Evolutionary conservation across 129 eudicot genomes (phyloP).

Genomic region (Pulicaria dysenterica): DNA sequence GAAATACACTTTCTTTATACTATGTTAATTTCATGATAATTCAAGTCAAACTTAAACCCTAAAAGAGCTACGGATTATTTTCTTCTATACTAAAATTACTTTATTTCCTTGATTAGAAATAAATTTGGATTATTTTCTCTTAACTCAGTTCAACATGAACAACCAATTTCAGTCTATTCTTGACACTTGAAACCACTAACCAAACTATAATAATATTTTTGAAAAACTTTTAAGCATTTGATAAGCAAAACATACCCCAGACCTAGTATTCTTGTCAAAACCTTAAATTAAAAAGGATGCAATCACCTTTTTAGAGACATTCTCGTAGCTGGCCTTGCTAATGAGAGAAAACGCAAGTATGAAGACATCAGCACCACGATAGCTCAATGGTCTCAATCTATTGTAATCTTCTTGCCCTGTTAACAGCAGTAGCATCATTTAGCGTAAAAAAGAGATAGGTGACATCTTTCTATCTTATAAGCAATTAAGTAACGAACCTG

Average conservation of each 20-base stretch:
- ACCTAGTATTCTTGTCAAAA: too few species aligned
- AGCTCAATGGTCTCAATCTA: conserved; percentile 73
- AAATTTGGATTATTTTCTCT: neutral
- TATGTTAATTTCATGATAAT: neutral
- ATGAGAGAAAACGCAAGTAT: conserved; percentile 75
- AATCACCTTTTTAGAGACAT: conserved; percentile 62
- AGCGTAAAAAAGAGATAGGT: neutral
- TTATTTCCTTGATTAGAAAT: neutral
- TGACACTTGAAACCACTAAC: too few species aligned
- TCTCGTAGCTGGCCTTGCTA: conserved; percentile 76
- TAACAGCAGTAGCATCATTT: conserved; percentile 10
- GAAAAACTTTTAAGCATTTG: too few species aligned
- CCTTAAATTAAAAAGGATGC: neutral
- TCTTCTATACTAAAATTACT: neutral
- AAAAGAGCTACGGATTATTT: neutral
- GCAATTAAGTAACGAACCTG: conserved; percentile 43
- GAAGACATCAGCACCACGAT: conserved; percentile 77
- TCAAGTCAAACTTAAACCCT: neutral
- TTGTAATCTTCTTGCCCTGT: conserved; percentile 80
- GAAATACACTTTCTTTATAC: neutral
- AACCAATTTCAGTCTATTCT: neutral
- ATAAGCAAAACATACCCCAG: too few species aligned
- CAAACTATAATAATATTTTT: too few species aligned
- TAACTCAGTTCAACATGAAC: neutral
- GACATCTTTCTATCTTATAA: neutral